These are phyloP conservation scores for Pythium dissotocum DNA, from an alignment of 352 stramenopile species.

Conservation along the genomic window DNA sequence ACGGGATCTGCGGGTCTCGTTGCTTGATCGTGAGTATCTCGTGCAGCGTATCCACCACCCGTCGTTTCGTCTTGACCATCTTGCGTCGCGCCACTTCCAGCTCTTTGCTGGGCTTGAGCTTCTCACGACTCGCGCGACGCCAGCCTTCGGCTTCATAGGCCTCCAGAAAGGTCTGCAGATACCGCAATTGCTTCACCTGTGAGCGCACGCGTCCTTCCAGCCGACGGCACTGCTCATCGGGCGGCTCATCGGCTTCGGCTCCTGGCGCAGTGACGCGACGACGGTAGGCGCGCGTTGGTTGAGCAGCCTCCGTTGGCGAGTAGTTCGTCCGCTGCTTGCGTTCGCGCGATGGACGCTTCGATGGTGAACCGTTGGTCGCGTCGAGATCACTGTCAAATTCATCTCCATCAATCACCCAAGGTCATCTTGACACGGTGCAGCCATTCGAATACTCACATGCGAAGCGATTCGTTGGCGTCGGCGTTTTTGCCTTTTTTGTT, in stretches of 20 bases:
- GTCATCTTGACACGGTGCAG: background rate
- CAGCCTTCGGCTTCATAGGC: slow-evolving; percentile 85
- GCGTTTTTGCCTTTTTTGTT: slow-evolving; percentile 5
- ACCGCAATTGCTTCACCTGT: slow-evolving; percentile 34
- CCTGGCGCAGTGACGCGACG: slow-evolving; percentile 5
- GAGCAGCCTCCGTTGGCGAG: slow-evolving; percentile 10
- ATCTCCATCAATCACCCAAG: background rate
- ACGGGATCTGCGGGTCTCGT: slow-evolving; percentile 54
- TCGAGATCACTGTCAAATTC: background rate
- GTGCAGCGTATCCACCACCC: slow-evolving; percentile 44
- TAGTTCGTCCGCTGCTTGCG: slow-evolving; percentile 26
- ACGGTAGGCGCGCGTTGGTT: slow-evolving; percentile 10
- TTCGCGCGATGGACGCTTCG: slow-evolving; percentile 16
- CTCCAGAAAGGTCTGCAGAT: slow-evolving; percentile 77
- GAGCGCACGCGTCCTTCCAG: slow-evolving; percentile 26
- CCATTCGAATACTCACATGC: slow-evolving; percentile 7
- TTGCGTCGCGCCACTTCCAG: slow-evolving; percentile 53
- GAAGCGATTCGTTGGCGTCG: background rate
- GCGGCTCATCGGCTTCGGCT: background rate
- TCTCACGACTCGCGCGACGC: slow-evolving; percentile 71
- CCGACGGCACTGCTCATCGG: slow-evolving; percentile 24
- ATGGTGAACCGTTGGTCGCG: background rate
- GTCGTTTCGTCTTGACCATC: slow-evolving; percentile 53
- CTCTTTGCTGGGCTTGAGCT: slow-evolving; percentile 81
- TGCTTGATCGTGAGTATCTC: slow-evolving; percentile 39